Evolutionary conservation across 1,284 basidiomycete genomes (phyloP).

Genomic region (Boletus smithii): DNA sequence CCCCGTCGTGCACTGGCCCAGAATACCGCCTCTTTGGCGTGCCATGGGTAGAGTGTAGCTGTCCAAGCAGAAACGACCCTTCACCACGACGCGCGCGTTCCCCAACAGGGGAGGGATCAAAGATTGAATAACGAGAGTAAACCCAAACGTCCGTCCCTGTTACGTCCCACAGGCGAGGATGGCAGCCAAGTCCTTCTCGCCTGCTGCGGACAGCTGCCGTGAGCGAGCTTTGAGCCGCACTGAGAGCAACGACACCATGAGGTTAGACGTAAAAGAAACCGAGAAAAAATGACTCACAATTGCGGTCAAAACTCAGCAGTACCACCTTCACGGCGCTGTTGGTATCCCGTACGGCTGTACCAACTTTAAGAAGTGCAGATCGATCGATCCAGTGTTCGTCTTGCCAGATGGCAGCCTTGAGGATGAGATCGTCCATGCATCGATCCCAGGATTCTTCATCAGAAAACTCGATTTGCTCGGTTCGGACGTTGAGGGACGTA

Average conservation of each 20-base stretch:
- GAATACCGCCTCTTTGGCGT: constrained; percentile 24
- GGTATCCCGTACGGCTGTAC: constrained; percentile 34
- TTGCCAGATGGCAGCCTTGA: constrained; percentile 91
- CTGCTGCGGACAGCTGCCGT: constrained; percentile 72
- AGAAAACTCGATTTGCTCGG: constrained; percentile 80
- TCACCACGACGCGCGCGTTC: constrained; percentile 9
- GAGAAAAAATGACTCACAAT: constrained; percentile 55
- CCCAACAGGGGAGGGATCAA: constrained; percentile 5
- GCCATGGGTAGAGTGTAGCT: constrained; percentile 21
- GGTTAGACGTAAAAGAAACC: constrained; percentile 16
- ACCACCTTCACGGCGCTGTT: constrained; percentile 75
- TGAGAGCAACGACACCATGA: constrained; percentile 29
- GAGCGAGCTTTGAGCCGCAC: constrained; percentile 84
- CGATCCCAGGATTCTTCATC: constrained; percentile 56
- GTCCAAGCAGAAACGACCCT: constrained; percentile 10
- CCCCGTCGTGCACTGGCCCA: constrained; percentile 7
- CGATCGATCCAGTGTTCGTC: constrained; percentile 90
- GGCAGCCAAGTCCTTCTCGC: constrained; percentile 68
- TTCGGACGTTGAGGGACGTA: constrained; percentile 76
- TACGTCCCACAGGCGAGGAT: constrained; percentile 48
- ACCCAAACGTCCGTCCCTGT: constrained; percentile 9
- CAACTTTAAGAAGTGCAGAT: constrained; percentile 59
- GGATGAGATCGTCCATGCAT: constrained; percentile 93
- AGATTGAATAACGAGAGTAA: constrained; percentile 2
- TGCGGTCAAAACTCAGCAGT: constrained; percentile 88